Evolutionary conservation across 2,329 filamentous ascomycete genomes (phyloP).

Genomic region (Cordyceps fumosorosea): DNA sequence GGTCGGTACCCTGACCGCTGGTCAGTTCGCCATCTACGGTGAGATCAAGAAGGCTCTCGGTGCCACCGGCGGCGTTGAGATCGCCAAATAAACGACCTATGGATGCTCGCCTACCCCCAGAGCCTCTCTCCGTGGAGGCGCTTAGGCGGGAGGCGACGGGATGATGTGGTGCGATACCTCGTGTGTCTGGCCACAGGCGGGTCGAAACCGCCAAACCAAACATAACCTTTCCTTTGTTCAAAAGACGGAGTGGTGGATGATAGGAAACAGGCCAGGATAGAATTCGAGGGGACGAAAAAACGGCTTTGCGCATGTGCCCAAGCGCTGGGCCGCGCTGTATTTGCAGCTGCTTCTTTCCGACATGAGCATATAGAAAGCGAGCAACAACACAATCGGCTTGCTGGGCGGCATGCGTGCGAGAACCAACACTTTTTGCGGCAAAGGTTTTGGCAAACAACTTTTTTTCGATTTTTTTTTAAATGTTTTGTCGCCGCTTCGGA

Average conservation of each 20-base stretch:
- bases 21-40: slow-evolving; percentile 88
- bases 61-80: slow-evolving; percentile 71
- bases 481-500: slow-evolving; percentile 2
- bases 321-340: slow-evolving; percentile 8
- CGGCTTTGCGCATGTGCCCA: slow-evolving; percentile 2
- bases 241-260: slow-evolving; percentile 4
- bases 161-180: background rate
- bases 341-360: background rate
- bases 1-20: slow-evolving; percentile 67
- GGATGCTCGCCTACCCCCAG: background rate
- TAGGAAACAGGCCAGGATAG: slow-evolving; percentile 9
- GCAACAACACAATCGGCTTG: background rate
- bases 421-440: background rate
- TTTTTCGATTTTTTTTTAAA: slow-evolving; percentile 2
- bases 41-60: slow-evolving; percentile 63
- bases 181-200: background rate
- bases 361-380: slow-evolving; percentile 5
- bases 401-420: slow-evolving; percentile 3
- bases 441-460: background rate
- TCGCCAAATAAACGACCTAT: slow-evolving; percentile 38
- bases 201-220: slow-evolving; percentile 6
- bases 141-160: background rate
- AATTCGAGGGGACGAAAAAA: background rate
- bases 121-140: background rate
- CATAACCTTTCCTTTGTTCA: slow-evolving; percentile 14